Evolutionary conservation across 1,139 yeast genomes (phyloP).

Genomic region (Geotrichum reessii): DNA sequence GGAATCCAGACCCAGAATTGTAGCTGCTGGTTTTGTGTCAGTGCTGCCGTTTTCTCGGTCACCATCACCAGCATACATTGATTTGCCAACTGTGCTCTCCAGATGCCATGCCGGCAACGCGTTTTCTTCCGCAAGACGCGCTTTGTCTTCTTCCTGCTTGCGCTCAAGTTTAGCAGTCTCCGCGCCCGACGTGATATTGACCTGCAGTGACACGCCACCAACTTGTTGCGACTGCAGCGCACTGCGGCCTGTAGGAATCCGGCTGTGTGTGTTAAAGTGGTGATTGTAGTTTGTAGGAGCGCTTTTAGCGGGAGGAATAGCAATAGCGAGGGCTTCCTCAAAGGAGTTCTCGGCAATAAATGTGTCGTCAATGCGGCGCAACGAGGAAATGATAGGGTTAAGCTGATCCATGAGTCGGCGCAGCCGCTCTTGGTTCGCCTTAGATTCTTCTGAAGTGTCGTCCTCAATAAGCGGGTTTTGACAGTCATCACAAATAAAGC

Average conservation of each 20-base stretch:
- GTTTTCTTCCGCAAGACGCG: conserved; percentile 62
- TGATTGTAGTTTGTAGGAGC: conserved; percentile 21
- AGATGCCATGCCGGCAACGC: conserved; percentile 97
- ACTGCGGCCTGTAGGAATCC: conserved; percentile 20
- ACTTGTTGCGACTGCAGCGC: conserved; percentile 22
- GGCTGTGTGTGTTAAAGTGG: conserved; percentile 20
- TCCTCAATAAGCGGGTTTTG: conserved; percentile 73
- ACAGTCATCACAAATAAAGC: conserved; percentile 82
- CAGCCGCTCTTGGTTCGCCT: conserved; percentile 72
- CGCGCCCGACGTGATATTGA: conserved; percentile 85
- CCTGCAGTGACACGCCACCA: conserved; percentile 64
- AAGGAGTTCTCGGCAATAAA: conserved; percentile 82
- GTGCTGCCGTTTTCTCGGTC: neutral
- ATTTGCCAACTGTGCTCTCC: conserved; percentile 72
- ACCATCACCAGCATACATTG: conserved; percentile 14
- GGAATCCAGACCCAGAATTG: neutral
- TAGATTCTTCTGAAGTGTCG: conserved; percentile 78
- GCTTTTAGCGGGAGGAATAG: conserved; percentile 54
- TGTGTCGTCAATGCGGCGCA: conserved; percentile 81
- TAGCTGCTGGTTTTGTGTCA: conserved; percentile 32
- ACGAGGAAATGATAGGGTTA: conserved; percentile 76
- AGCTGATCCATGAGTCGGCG: conserved; percentile 84
- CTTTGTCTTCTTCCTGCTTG: conserved; percentile 65
- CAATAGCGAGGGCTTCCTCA: conserved; percentile 68
- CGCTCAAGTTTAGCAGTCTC: conserved; percentile 54